Percentiles rank a stretch among this genome's conserved stretches.
These are phyloP conservation scores for Globisporangium echinulatum DNA, from an alignment of 352 stramenopile genomes.

Conservation along the genomic window DNA sequence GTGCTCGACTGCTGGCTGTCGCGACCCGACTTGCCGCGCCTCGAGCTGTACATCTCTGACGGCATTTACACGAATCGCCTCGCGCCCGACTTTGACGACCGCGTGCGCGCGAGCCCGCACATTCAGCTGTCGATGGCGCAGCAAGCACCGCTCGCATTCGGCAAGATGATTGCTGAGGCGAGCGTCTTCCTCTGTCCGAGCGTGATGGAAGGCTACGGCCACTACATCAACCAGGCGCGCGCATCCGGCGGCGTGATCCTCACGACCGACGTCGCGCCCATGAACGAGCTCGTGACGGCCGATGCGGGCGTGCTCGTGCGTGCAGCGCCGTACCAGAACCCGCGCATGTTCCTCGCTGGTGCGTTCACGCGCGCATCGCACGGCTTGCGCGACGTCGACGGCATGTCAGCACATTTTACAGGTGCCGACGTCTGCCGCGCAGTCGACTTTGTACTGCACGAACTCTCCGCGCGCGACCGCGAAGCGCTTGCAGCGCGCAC, in stretches of 20 bases:
- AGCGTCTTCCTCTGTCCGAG: slow-evolving; percentile 49
- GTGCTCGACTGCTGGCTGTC: slow-evolving; percentile 45
- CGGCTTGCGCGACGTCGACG: slow-evolving; percentile 20
- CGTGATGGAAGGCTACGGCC: slow-evolving; percentile 50
- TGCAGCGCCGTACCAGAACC: slow-evolving; percentile 1
- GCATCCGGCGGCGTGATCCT: slow-evolving; percentile 38
- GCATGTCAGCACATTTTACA: slow-evolving; percentile 25
- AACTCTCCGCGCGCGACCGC: slow-evolving; percentile 21
- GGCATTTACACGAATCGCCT: slow-evolving; percentile 23
- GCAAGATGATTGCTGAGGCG: slow-evolving; percentile 33
- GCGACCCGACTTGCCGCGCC: slow-evolving; percentile 23
- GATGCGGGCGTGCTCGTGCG: slow-evolving; percentile 28
- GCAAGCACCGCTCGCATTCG: slow-evolving; percentile 25
- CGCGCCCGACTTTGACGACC: slow-evolving; percentile 10
- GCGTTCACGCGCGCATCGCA: slow-evolving; percentile 15
- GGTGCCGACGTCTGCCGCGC: slow-evolving; percentile 26
- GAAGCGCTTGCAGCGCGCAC: slow-evolving; percentile 21
- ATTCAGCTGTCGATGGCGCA: slow-evolving; percentile 17
- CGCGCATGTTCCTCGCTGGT: slow-evolving; percentile 31
- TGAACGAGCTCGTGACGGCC: slow-evolving; percentile 47
- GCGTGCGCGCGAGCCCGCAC: slow-evolving; percentile 13
- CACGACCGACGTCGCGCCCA: slow-evolving; percentile 36
- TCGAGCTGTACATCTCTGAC: slow-evolving; percentile 38
- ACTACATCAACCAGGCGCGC: slow-evolving; percentile 63
- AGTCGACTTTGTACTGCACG: slow-evolving; percentile 23